A percentile compares a stretch with the other conserved stretches of the same genome.
Evolutionary conservation across 805 yeast species (phyloP).

Genomic region (Sugiyamaella qingdaonensis): DNA sequence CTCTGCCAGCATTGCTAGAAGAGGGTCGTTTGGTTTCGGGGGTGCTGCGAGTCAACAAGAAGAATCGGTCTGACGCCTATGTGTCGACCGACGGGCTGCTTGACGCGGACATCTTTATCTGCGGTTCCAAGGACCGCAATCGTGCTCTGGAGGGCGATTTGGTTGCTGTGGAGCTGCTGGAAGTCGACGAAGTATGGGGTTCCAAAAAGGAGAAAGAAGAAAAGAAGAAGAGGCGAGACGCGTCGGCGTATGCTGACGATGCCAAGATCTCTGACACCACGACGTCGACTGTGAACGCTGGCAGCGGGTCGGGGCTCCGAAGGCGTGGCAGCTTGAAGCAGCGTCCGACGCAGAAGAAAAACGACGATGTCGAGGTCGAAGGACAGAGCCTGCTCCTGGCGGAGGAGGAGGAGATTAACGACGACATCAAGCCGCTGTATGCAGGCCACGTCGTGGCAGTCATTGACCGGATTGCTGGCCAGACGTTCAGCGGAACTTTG

Average conservation of each 20-base stretch:
- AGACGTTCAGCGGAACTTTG: constrained; percentile 87
- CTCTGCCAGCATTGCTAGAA: constrained; percentile 80
- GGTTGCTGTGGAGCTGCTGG: constrained; percentile 90
- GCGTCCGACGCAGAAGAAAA: constrained; percentile 94
- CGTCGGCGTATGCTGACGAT: constrained; percentile 34
- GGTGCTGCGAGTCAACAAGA: constrained; percentile 86
- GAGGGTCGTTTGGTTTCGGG: constrained; percentile 94
- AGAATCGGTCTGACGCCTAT: constrained; percentile 95
- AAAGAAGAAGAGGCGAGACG: constrained; percentile 79
- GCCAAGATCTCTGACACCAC: constrained; percentile 20
- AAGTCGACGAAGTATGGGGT: constrained; percentile 97
- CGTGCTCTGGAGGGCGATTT: constrained; percentile 95
- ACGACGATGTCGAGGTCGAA: constrained; percentile 97
- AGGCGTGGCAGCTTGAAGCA: constrained; percentile 91
- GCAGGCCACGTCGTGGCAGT: constrained; percentile 99
- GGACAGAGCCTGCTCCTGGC: constrained; percentile 89
- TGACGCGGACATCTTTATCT: constrained; percentile 95
- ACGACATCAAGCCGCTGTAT: constrained; percentile 86
- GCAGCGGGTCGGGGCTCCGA: constrained; percentile 38
- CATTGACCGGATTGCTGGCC: constrained; percentile 95
- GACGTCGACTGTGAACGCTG: constrained; percentile 30
- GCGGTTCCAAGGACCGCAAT: constrained; percentile 97
- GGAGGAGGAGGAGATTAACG: constrained; percentile 94
- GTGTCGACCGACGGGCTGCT: constrained; percentile 94
- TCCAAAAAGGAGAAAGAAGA: constrained; percentile 96